These are phyloP conservation scores for Pochonia chlamydosporia DNA, from an alignment of 2,329 filamentous ascomycete genomes.

Conservation along the genomic window DNA sequence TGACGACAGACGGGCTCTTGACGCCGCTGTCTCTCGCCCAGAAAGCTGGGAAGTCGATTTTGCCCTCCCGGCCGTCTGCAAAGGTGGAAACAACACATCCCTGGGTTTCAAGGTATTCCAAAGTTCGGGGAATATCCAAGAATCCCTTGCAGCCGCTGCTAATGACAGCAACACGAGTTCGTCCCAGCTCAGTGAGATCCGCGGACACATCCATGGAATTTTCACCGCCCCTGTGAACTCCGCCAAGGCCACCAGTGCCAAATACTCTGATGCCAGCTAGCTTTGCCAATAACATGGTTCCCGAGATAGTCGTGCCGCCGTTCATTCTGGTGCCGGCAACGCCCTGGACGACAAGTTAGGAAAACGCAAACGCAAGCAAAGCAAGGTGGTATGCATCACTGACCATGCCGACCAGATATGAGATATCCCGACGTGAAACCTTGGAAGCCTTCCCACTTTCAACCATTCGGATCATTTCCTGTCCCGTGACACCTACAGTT, in stretches of 20 bases:
- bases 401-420: constrained; percentile 73
- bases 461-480: constrained; percentile 70
- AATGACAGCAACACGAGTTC: constrained; percentile 82
- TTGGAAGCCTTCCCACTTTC: constrained; percentile 66
- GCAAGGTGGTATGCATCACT: constrained; percentile 17
- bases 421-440: constrained; percentile 80
- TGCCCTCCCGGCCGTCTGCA: constrained; percentile 66
- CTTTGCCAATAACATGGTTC: constrained; percentile 84
- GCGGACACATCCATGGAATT: constrained; percentile 89
- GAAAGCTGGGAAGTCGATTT: constrained; percentile 86
- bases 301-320: constrained; percentile 89
- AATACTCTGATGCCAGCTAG: constrained; percentile 88
- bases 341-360: constrained; percentile 37
- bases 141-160: constrained; percentile 95
- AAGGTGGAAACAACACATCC: constrained; percentile 85
- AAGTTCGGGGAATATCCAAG: constrained; percentile 80
- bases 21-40: constrained; percentile 84
- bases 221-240: constrained; percentile 86
- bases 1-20: constrained; percentile 69
- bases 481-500: constrained; percentile 66
- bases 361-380: neutral
- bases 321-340: constrained; percentile 63
- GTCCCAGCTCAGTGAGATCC: constrained; percentile 87
- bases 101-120: constrained; percentile 70
- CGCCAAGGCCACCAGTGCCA: constrained; percentile 89